Base-by-base conservation (phyloP, 768 basidiomycete species). In the Xerocomellus amylosporus region DNA sequence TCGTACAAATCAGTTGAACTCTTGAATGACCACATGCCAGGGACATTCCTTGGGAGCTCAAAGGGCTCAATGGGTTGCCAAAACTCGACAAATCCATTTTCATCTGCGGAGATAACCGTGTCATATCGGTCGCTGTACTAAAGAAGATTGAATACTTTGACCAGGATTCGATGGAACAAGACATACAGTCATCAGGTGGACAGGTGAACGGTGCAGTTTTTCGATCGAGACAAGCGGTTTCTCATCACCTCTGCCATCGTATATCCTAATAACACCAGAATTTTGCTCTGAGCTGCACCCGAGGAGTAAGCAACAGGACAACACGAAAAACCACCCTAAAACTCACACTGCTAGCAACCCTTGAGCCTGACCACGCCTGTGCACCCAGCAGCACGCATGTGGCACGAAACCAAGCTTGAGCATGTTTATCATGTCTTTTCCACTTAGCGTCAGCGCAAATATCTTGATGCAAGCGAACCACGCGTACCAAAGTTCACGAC, bases 401-500 rank as follows among this genome's bases (percentile, higher is more conserved):
- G 97, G 97, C 19, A 77, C 81, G 67, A 84, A 98, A 2, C 83
- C 88, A 46, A 99, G 78, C 67, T 93, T 91, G 57, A 99, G 82
- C 72, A 98, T 97, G 70, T 97, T 98, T 65, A 98, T 98, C 96
- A 98, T 98, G 70, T 99, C 96, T 98, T 37, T 49, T 46, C 47
- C 48, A 5, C 4, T 45, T 17, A 36, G 33, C 42, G 36, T 42
- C 40, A 19, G 19, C 33, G 26, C n/a, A 39, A n/a, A 20, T 24
- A 20, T 8, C 28, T 14, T 41, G 30, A 15, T n/a, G 46, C 34
- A 19, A 53, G 20, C 19, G 30, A 41, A 49, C n/a, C 10, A 55
- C 41, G 68, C 88, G 46, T 62, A 97, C 96, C 97, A 69, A 98
- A 98, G 73, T 98, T 98, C 56, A 97, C 82, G 2, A 99, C 93